A percentile compares a stretch with the other conserved stretches of the same genome.
Conservation (phyloP, 148 eudicot species). For the Bassia scoparia region DNA sequence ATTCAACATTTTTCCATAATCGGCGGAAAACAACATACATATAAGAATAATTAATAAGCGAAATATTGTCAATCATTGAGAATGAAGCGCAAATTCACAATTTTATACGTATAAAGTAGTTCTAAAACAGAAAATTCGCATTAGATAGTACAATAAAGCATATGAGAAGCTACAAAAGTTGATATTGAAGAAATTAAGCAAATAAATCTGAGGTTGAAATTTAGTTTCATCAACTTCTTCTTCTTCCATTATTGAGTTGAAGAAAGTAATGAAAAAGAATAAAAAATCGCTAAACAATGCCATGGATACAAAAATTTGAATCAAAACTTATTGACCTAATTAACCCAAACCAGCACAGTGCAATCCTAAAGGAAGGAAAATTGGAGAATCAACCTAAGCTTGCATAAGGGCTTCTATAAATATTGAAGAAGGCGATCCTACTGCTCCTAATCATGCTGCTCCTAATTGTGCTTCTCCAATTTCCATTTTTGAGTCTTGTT, state of each 20-base stretch:
- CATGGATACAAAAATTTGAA: no score
- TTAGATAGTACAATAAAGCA: neutral
- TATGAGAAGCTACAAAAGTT: neutral
- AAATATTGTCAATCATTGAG: constrained; percentile 2
- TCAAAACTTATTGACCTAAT: no score
- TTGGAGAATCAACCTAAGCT: no score
- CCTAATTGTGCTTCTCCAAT: no score
- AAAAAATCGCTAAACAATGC: no score
- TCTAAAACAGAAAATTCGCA: neutral
- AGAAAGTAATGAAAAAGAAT: neutral
- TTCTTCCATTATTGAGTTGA: constrained; percentile 37
- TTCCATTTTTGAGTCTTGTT: no score
- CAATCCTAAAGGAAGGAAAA: no score
- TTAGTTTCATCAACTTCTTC: constrained; percentile 77
- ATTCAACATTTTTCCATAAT: neutral
- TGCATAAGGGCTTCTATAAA: no score
- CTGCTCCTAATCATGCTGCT: no score
- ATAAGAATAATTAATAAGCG: neutral
- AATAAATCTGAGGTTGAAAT: constrained; percentile 47
- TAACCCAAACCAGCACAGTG: no score
- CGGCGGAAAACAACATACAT: neutral
- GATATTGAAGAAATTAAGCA: neutral
- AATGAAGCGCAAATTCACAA: neutral
- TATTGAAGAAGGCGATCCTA: no score
- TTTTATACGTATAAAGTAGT: neutral